Conservation (phyloP, 2,329 filamentous ascomycete species). For the Microcyclospora tardicrescens region DNA sequence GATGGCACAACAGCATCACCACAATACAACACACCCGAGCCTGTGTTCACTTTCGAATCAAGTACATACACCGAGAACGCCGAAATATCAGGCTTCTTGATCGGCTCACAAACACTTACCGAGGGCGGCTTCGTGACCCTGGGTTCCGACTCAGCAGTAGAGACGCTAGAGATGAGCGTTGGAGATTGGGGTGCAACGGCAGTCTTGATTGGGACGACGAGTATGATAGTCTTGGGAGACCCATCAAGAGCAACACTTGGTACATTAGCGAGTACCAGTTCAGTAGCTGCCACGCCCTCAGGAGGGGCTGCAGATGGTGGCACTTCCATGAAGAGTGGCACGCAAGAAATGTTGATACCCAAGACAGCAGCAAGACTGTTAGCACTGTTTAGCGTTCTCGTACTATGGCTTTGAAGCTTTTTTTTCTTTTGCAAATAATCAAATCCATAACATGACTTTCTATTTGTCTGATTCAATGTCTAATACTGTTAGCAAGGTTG, state of each 20-base stretch:
- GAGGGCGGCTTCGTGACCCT: not conserved
- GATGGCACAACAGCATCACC: not conserved
- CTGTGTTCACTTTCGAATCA: not conserved
- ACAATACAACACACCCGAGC: not conserved
- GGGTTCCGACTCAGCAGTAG: not conserved
- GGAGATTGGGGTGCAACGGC: not conserved
- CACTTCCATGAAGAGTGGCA: slow-evolving; percentile 5
- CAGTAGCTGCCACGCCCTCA: slow-evolving; percentile 8
- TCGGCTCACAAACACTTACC: not conserved
- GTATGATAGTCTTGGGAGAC: not conserved
- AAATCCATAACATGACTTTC: too few relatives aligned
- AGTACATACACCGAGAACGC: not conserved
- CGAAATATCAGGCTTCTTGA: not conserved
- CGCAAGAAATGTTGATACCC: slow-evolving; percentile 5
- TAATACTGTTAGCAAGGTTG: too few relatives aligned
- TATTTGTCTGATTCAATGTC: too few relatives aligned
- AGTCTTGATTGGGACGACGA: not conserved
- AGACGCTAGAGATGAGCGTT: not conserved
- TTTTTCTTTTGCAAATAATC: not conserved
- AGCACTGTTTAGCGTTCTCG: slow-evolving; percentile 5
- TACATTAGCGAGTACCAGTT: not conserved
- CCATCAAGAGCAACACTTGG: not conserved
- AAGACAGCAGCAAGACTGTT: slow-evolving; percentile 8
- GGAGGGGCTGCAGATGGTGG: not conserved
- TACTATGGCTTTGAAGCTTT: slow-evolving; percentile 5